These are phyloP conservation scores for Saitozyma podzolica DNA, from an alignment of 768 basidiomycete species.

Conservation along the genomic window DNA sequence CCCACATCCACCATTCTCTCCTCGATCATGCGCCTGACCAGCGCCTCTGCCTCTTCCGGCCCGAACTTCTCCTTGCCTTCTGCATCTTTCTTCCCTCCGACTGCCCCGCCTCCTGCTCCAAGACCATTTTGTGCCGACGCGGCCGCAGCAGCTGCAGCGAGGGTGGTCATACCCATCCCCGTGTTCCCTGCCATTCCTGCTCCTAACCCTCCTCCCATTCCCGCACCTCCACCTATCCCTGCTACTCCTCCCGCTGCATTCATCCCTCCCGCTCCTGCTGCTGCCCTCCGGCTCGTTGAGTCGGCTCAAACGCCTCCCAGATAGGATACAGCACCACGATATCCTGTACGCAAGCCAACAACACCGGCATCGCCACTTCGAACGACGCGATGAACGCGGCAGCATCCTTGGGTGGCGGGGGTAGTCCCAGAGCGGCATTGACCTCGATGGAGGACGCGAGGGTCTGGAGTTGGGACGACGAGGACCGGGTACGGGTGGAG, in stretches of 20 bases:
- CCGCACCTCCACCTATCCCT: too few species aligned
- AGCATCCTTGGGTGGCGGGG: conserved; percentile 31
- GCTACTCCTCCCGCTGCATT: too few species aligned
- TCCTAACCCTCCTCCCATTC: neutral
- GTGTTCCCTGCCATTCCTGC: neutral
- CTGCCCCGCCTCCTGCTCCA: neutral
- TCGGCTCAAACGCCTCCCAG: conserved; percentile 73
- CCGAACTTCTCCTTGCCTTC: conserved; percentile 31
- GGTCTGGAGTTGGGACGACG: conserved; percentile 54
- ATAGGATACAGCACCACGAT: conserved; percentile 84
- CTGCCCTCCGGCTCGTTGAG: conserved; percentile 2
- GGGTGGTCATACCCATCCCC: too few species aligned
- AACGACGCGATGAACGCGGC: conserved; percentile 73
- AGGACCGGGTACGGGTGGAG: conserved; percentile 26
- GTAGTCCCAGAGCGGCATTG: conserved; percentile 42
- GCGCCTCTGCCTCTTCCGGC: conserved; percentile 37
- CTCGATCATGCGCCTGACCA: conserved; percentile 43
- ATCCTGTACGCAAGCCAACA: conserved; percentile 85
- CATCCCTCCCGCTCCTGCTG: neutral
- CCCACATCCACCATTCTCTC: conserved; percentile 37
- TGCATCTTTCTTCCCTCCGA: neutral
- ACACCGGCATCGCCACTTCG: conserved; percentile 76
- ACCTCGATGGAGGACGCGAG: conserved; percentile 44
- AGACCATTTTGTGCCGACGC: neutral
- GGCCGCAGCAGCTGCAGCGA: neutral